Evolutionary conservation across 208 protist genomes (phyloP).

Genomic region (Trypanosoma melophagium): DNA sequence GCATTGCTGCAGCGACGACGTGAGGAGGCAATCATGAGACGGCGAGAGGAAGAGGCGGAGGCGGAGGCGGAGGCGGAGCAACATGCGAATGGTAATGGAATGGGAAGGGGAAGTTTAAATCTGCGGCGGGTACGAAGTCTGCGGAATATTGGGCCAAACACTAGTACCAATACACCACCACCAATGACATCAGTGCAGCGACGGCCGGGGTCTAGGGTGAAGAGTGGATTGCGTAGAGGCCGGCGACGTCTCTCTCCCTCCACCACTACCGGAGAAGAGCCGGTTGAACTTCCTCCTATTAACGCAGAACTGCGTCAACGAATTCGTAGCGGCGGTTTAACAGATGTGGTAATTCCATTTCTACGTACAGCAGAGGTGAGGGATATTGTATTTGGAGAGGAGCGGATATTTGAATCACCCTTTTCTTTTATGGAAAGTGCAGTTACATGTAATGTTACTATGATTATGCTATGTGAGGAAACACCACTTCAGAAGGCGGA

Average conservation of each 20-base stretch:
- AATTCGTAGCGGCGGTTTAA: constrained; percentile 19
- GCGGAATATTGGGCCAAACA: neutral
- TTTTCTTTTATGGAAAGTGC: constrained; percentile 28
- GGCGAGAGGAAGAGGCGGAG: constrained; percentile 13
- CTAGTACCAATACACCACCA: neutral
- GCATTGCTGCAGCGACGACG: constrained; percentile 16
- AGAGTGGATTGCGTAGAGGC: too few species aligned
- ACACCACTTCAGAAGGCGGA: constrained; percentile 67
- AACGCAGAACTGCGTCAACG: constrained; percentile 7
- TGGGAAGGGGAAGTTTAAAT: too few species aligned
- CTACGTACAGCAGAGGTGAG: constrained; percentile 10
- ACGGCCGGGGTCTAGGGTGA: too few species aligned
- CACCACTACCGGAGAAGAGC: constrained; percentile 8
- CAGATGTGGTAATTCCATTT: constrained; percentile 12
- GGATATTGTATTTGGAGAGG: constrained; percentile 18
- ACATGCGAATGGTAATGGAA: too few species aligned
- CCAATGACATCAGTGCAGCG: neutral
- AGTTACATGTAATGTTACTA: constrained; percentile 18
- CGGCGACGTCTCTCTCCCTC: too few species aligned
- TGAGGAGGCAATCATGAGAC: constrained; percentile 8
- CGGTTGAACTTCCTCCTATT: constrained; percentile 27
- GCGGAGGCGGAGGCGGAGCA: constrained; percentile 2
- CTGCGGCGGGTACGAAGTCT: too few species aligned
- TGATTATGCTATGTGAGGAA: constrained; percentile 49
- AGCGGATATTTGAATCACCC: constrained; percentile 21